Conservation (phyloP, 306 rosid genomes). For the Vachellia pachyceras region DNA sequence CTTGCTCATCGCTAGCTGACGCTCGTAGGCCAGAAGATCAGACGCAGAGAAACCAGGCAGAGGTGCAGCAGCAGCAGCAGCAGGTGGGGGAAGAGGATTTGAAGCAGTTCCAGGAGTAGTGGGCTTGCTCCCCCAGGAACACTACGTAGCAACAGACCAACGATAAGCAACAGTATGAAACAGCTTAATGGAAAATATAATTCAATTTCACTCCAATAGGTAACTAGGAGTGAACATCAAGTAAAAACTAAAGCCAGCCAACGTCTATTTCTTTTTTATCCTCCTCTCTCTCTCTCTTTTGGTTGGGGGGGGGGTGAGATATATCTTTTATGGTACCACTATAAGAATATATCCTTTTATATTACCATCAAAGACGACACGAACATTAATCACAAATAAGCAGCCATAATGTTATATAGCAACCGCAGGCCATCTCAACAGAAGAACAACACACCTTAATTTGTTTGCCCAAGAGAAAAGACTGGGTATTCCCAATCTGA, state of each 20-base stretch:
- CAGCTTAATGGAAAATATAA: background rate
- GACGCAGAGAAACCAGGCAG: conserved; percentile 58
- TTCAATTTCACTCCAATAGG: background rate
- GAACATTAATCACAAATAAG: background rate
- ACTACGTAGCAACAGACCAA: conserved; percentile 42
- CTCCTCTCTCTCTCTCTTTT: background rate
- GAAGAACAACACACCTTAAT: conserved; percentile 67
- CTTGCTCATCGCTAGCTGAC: conserved; percentile 92
- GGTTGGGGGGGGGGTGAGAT: too few species aligned
- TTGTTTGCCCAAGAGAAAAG: conserved; percentile 74
- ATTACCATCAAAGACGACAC: background rate
- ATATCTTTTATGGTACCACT: too few species aligned
- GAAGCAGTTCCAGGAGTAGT: conserved; percentile 69
- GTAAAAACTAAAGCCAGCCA: background rate
- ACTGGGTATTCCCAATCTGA: conserved; percentile 89
- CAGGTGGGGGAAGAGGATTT: conserved; percentile 80
- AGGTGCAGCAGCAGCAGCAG: conserved; percentile 41
- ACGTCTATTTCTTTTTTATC: background rate
- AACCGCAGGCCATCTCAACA: background rate
- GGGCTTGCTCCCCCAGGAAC: conserved; percentile 49
- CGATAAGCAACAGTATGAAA: background rate
- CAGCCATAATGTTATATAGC: background rate
- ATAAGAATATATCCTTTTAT: background rate
- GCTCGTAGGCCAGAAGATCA: conserved; percentile 72
- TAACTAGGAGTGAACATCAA: background rate